Percentiles rank a stretch among this genome's conserved stretches.
These are phyloP conservation scores for Carex littledalei DNA, from an alignment of 176 grass and related monocot genomes.

Conservation along the genomic window DNA sequence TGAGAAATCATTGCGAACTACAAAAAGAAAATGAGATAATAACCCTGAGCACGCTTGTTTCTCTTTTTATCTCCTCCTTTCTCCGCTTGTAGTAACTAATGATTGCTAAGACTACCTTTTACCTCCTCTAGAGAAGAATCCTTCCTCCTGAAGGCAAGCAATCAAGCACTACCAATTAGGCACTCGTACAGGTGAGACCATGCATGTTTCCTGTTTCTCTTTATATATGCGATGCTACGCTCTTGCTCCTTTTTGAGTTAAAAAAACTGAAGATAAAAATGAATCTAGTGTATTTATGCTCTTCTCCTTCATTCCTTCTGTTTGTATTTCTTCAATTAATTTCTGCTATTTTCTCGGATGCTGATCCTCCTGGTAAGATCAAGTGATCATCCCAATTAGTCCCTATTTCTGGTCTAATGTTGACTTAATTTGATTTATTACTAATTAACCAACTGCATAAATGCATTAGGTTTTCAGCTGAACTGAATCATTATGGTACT, in stretches of 20 bases:
- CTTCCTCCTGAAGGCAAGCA: conserved; percentile 32
- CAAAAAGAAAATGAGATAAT: background rate
- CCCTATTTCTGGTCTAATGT: background rate
- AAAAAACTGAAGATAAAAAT: conserved; percentile 13
- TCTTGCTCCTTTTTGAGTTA: background rate
- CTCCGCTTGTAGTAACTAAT: background rate
- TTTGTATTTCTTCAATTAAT: background rate
- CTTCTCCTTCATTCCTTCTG: conserved; percentile 3
- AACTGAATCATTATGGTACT: background rate
- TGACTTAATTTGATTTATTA: background rate
- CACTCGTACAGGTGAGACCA: conserved; percentile 11
- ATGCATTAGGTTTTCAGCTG: background rate
- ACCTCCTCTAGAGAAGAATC: background rate
- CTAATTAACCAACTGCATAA: background rate
- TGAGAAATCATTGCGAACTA: background rate
- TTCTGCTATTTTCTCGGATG: background rate
- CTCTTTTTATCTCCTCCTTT: background rate
- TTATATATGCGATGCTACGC: conserved; percentile 6
- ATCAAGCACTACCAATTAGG: conserved; percentile 20
- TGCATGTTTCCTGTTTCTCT: background rate
- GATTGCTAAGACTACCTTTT: too few relatives aligned
- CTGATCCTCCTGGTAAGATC: conserved; percentile 24
- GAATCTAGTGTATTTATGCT: background rate
- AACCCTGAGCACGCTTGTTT: conserved; percentile 7
- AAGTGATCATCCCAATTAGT: background rate